Evolutionary conservation across 83 land plant genomes (phyloP).

Genomic region (Isoetes engelmannii): DNA sequence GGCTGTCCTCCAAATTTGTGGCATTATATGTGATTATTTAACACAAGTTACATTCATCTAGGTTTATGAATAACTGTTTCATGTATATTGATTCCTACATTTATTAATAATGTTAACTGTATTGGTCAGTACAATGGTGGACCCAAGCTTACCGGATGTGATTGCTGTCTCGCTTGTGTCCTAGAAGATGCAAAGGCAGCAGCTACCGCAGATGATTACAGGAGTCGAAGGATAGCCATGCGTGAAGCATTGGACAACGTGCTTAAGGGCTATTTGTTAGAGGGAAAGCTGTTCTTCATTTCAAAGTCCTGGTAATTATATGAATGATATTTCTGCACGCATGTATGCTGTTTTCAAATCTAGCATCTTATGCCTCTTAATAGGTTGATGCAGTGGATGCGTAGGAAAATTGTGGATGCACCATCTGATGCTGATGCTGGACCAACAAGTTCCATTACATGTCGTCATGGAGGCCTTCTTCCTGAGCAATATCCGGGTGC

Average conservation of each 20-base stretch:
- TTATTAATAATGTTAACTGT: too few species aligned
- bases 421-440: slow-evolving; percentile 85
- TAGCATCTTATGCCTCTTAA: not conserved
- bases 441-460: slow-evolving; percentile 67
- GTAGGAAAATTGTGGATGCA: slow-evolving; percentile 62
- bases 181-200: slow-evolving; percentile 49
- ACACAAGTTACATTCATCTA: too few species aligned
- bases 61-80: too few species aligned
- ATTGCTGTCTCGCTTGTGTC: slow-evolving; percentile 66
- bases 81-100: too few species aligned
- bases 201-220: slow-evolving; percentile 58
- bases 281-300: slow-evolving; percentile 51
- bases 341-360: slow-evolving; percentile 6
- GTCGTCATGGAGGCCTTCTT: slow-evolving; percentile 70
- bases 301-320: slow-evolving; percentile 69
- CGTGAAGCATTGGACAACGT: slow-evolving; percentile 56
- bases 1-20: not conserved
- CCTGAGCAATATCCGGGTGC: slow-evolving; percentile 87
- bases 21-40: too few species aligned
- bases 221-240: slow-evolving; percentile 54
- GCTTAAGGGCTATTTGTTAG: slow-evolving; percentile 40
- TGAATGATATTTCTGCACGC: not conserved
- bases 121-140: slow-evolving; percentile 75
- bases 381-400: slow-evolving; percentile 86
- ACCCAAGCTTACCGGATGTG: slow-evolving; percentile 48